phyloP scores from a whole-genome alignment of 768 basidiomycete species.

The Clathrus columnatus region DNA sequence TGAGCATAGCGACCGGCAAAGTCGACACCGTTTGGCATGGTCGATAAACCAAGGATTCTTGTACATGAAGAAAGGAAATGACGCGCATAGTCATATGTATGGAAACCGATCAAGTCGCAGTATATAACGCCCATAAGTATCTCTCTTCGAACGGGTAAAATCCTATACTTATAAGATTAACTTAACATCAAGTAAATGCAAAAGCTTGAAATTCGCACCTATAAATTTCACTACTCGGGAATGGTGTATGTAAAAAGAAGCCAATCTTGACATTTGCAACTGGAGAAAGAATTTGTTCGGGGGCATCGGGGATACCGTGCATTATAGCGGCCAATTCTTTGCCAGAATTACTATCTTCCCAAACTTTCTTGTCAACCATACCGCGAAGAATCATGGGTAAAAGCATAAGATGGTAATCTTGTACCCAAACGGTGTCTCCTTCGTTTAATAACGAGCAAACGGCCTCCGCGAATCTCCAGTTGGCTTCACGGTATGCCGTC shows the following conservation, averaged over 20 bases:
- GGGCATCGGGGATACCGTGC: conserved; percentile 57
- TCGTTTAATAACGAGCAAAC: conserved; percentile 71
- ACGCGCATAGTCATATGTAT: conserved; percentile 98
- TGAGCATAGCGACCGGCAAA: conserved; percentile 92
- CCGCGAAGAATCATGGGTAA: conserved; percentile 91
- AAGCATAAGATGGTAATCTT: conserved; percentile 97
- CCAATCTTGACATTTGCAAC: conserved; percentile 84
- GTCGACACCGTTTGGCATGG: conserved; percentile 97
- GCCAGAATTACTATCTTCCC: conserved; percentile 38
- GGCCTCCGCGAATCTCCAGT: conserved; percentile 87
- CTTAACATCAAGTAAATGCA: not conserved
- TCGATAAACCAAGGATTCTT: conserved; percentile 86
- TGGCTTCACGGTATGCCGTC: conserved; percentile 96
- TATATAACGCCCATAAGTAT: conserved; percentile 94
- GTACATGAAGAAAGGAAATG: conserved; percentile 99
- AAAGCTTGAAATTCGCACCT: conserved; percentile 36
- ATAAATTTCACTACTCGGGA: conserved; percentile 97
- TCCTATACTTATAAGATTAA: conserved; percentile 38
- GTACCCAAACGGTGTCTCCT: conserved; percentile 98
- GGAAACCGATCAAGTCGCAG: conserved; percentile 97
- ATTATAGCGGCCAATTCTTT: conserved; percentile 61
- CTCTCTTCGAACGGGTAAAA: conserved; percentile 93
- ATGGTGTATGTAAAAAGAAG: conserved; percentile 97
- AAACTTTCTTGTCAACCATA: conserved; percentile 54
- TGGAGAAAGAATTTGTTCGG: conserved; percentile 28